Percentiles rank a stretch among this genome's conserved stretches.
These are phyloP conservation scores for Acanthamoeba sp. DNA, from an alignment of 208 protist species.

Conservation along the genomic window DNA sequence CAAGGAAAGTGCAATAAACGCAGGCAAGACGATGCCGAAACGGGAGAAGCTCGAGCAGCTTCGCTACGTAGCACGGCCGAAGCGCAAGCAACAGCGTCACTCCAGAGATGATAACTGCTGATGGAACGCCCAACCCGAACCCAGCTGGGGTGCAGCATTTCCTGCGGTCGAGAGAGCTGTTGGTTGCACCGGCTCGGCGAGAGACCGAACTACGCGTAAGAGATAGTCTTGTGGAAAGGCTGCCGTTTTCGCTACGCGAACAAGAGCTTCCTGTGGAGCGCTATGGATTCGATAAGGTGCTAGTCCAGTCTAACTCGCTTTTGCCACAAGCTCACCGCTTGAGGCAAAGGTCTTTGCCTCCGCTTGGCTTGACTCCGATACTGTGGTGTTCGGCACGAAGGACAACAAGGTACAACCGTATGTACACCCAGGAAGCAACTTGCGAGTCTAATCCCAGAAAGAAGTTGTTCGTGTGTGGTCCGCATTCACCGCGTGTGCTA, in stretches of 20 bases:
- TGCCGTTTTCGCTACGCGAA: slow-evolving; percentile 2
- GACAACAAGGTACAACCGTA: slow-evolving; percentile 38
- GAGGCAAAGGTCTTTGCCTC: background rate
- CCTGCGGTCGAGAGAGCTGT: background rate
- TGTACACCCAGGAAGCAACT: background rate
- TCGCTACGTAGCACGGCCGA: background rate
- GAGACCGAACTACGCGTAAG: background rate
- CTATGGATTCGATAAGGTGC: slow-evolving; percentile 35
- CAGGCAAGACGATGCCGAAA: background rate
- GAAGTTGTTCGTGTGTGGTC: background rate
- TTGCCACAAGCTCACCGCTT: background rate
- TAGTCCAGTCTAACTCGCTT: no score
- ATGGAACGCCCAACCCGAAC: background rate
- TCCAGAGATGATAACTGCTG: no score
- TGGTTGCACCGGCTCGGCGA: no score
- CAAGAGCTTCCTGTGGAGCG: slow-evolving; percentile 24
- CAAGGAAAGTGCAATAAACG: background rate
- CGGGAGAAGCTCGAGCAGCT: background rate
- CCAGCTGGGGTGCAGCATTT: background rate
- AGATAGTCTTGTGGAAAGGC: background rate
- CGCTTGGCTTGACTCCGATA: slow-evolving; percentile 17
- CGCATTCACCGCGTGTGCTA: background rate
- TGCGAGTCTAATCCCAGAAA: background rate
- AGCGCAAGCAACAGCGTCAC: background rate
- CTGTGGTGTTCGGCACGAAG: slow-evolving; percentile 38